Evolutionary conservation across 805 yeast genomes (phyloP).

Genomic region (Teunomyces barrocoloradensis): DNA sequence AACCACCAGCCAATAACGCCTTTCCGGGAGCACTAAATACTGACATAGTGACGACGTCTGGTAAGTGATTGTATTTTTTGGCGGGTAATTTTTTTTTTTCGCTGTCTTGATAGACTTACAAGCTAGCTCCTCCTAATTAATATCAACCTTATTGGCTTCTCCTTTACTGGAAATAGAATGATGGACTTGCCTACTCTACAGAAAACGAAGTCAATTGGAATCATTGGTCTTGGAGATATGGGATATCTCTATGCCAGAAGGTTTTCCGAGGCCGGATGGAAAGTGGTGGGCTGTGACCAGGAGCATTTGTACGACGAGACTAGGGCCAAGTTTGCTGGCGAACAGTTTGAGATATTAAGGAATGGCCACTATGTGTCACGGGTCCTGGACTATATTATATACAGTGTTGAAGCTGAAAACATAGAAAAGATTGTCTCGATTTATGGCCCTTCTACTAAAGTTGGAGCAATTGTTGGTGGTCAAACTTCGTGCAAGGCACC

Average conservation of each 20-base stretch:
- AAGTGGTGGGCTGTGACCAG: slow-evolving; percentile 82
- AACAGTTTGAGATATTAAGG: slow-evolving; percentile 52
- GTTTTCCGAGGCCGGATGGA: slow-evolving; percentile 83
- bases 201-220: slow-evolving; percentile 63
- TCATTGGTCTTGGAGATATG: slow-evolving; percentile 97
- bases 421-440: slow-evolving; percentile 65
- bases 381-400: slow-evolving; percentile 75
- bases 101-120: no score
- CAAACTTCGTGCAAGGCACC: slow-evolving; percentile 95
- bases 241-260: slow-evolving; percentile 81
- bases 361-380: slow-evolving; percentile 88
- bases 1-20: slow-evolving; percentile 93
- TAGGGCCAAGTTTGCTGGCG: slow-evolving; percentile 35
- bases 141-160: not conserved
- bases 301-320: slow-evolving; percentile 58
- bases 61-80: no score
- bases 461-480: slow-evolving; percentile 94
- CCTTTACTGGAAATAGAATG: not conserved
- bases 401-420: slow-evolving; percentile 90
- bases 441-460: slow-evolving; percentile 86
- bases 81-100: no score
- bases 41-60: slow-evolving; percentile 11
- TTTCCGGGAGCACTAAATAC: slow-evolving; percentile 95
- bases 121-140: no score
- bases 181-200: slow-evolving; percentile 3